Evolutionary conservation across 495 filamentous ascomycete species (phyloP).

Genomic region (Clavariopsis aquatica): DNA sequence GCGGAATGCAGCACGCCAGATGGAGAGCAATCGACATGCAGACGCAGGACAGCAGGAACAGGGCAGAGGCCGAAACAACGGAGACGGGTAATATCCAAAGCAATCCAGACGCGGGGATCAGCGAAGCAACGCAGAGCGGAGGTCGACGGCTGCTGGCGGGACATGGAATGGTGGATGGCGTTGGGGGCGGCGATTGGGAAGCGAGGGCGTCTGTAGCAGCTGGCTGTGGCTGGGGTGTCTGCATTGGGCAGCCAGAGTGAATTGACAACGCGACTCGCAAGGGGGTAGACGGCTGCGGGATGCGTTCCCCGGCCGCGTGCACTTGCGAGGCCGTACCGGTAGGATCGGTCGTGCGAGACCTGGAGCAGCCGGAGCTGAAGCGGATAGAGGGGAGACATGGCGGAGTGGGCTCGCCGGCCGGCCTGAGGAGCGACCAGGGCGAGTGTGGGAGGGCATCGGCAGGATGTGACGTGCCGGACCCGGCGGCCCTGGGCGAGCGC

Average conservation of each 20-base stretch:
- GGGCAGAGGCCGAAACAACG: background rate
- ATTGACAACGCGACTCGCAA: background rate
- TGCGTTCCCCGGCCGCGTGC: background rate
- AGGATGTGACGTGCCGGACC: too few relatives aligned
- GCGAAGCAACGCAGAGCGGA: background rate
- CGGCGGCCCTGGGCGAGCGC: background rate
- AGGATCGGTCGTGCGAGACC: background rate
- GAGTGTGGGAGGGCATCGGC: background rate
- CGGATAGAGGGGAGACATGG: background rate
- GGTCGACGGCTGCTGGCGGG: background rate
- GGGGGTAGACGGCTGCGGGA: background rate
- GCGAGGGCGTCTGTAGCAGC: too few relatives aligned
- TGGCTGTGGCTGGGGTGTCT: background rate
- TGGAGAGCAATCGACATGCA: background rate
- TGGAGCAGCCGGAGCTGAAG: background rate
- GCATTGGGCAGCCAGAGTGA: background rate
- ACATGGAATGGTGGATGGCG: background rate
- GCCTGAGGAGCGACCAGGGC: background rate
- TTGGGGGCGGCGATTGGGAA: background rate
- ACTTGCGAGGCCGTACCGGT: background rate
- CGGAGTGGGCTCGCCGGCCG: too few relatives aligned
- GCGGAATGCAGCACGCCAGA: constrained; percentile 12
- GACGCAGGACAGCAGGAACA: constrained; percentile 3
- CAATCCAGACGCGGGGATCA: background rate
- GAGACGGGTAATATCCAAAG: constrained; percentile 22